A percentile compares a stretch with the other conserved stretches of the same genome.
These are phyloP conservation scores for Dactylellina cionopaga DNA, from an alignment of 2,329 filamentous ascomycete species.

Conservation along the genomic window DNA sequence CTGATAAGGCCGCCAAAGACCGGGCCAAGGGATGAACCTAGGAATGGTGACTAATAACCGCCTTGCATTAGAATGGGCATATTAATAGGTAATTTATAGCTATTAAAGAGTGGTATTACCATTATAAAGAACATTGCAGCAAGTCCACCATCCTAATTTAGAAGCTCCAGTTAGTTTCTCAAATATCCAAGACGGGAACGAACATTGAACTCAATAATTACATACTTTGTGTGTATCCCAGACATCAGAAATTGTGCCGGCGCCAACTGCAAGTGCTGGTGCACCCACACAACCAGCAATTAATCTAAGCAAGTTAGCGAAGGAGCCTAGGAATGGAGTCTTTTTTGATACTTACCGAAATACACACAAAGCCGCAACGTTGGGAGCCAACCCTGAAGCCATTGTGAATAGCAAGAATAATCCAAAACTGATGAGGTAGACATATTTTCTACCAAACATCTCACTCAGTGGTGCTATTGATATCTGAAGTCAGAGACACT, in stretches of 20 bases:
- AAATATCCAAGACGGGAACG: neutral
- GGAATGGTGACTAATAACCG: conserved; percentile 27
- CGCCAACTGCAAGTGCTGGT: conserved; percentile 65
- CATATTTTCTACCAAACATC: conserved; percentile 54
- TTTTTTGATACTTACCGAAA: conserved; percentile 17
- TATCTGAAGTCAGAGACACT: conserved; percentile 38
- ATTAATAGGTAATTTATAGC: neutral
- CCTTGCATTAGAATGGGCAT: neutral
- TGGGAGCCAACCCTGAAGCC: conserved; percentile 55
- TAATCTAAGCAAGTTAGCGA: conserved; percentile 59
- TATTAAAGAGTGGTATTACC: conserved; percentile 3
- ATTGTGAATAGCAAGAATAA: conserved; percentile 57
- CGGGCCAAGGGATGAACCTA: conserved; percentile 53
- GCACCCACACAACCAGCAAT: conserved; percentile 60
- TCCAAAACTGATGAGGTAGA: conserved; percentile 56
- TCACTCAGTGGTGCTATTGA: conserved; percentile 46
- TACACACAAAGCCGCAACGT: conserved; percentile 47
- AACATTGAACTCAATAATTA: neutral
- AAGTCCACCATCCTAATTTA: conserved; percentile 33
- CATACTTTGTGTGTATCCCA: conserved; percentile 57
- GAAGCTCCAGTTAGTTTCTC: neutral
- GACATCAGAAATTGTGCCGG: conserved; percentile 66
- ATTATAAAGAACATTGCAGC: conserved; percentile 51
- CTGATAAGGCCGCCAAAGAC: conserved; percentile 57
- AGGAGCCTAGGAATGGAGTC: conserved; percentile 14